phyloP scores from a whole-genome alignment of 768 basidiomycete species.

The Mycena maculata region DNA sequence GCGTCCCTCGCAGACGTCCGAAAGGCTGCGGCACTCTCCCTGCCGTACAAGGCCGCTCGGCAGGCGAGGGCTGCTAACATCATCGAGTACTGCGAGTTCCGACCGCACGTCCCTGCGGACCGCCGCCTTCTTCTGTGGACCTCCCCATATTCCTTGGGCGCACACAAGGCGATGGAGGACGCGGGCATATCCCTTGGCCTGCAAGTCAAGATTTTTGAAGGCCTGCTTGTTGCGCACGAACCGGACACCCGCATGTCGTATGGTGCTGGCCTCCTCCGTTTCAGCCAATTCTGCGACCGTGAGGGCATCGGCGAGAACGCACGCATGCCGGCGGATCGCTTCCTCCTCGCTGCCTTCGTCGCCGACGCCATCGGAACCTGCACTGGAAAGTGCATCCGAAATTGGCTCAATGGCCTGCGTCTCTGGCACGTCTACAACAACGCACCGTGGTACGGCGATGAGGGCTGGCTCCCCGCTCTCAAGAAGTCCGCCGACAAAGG shows the following conservation, averaged over 20 bases:
- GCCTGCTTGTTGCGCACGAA: background rate
- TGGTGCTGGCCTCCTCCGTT: background rate
- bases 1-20: background rate
- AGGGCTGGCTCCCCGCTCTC: background rate
- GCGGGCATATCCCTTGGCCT: background rate
- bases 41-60: background rate
- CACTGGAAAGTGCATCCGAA: too few species aligned
- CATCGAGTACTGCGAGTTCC: background rate
- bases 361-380: background rate
- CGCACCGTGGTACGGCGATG: background rate
- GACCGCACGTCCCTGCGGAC: background rate
- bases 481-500: background rate
- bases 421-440: slow-evolving; percentile 3
- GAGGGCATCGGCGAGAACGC: too few species aligned
- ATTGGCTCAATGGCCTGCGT: background rate
- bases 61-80: background rate
- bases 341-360: slow-evolving; percentile 1
- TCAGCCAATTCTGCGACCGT: too few species aligned
- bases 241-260: slow-evolving; percentile 25
- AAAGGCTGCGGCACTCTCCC: background rate
- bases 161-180: background rate
- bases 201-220: background rate
- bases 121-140: background rate
- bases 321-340: background rate
- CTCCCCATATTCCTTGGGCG: background rate